A percentile compares a stretch with the other conserved stretches of the same genome.
Evolutionary conservation across 176 grass and related monocot species (phyloP).

Genomic region (Hordeum marinum): DNA sequence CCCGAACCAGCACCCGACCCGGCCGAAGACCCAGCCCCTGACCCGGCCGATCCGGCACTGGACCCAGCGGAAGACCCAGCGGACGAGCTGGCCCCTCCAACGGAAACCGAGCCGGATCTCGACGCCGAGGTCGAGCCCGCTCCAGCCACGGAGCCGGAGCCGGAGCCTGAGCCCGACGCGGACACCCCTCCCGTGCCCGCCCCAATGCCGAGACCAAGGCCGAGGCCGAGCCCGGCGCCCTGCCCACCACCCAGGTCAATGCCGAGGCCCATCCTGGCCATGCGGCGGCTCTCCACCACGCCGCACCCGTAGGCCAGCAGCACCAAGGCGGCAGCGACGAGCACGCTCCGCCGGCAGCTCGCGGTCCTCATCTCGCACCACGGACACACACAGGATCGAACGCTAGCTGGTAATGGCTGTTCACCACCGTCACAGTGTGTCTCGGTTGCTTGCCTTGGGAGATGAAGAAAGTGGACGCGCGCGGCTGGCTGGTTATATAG

Average conservation of each 20-base stretch:
- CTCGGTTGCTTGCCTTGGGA: neutral
- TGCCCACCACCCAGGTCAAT: constrained; percentile 10
- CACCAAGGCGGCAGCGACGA: neutral
- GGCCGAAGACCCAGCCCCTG: constrained; percentile 36
- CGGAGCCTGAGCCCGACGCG: constrained; percentile 16
- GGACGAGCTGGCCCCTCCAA: constrained; percentile 42
- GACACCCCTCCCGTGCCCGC: constrained; percentile 25
- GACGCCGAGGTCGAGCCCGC: constrained; percentile 25
- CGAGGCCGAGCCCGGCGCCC: constrained; percentile 26
- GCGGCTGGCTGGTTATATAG: neutral
- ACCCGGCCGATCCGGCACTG: neutral
- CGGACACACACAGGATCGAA: neutral
- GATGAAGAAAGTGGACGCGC: neutral
- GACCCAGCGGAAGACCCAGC: constrained; percentile 37
- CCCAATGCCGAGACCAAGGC: constrained; percentile 3
- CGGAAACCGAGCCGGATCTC: constrained; percentile 15
- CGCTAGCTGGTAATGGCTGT: neutral
- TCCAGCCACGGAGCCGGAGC: constrained; percentile 20
- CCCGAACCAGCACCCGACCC: constrained; percentile 25
- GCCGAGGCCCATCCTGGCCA: constrained; percentile 45
- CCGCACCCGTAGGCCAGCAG: constrained; percentile 1
- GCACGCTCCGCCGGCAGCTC: neutral
- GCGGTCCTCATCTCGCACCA: neutral
- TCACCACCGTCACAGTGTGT: neutral
- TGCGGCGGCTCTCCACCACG: constrained; percentile 22